Base-by-base conservation (phyloP, 768 basidiomycete species). In the Clathrus columnatus region DNA sequence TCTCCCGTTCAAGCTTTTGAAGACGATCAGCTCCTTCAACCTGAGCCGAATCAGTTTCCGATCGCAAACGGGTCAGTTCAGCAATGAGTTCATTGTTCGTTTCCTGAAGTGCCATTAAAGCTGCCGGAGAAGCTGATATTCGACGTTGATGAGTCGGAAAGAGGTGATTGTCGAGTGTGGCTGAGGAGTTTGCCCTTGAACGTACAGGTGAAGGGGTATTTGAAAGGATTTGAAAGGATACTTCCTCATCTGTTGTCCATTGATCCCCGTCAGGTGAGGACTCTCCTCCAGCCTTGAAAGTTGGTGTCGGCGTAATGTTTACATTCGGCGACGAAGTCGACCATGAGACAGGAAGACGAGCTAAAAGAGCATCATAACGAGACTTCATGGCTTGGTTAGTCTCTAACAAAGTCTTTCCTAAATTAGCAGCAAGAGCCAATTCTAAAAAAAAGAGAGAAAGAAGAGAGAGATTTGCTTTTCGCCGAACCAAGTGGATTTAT, bases 81-180 rank as follows among this genome's bases (percentile, higher is more conserved):
- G 75, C 69, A 4, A 87, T 69, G 16, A 93, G 81, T 59, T 92
- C 88, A 0, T 83, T 81, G 62, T 93, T 93, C 69, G 93, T 89
- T 63, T 89, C 86, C 0, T 86, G 79, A 43, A 92, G 79, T 6
- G 78, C 72, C 2, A 82, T 79, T 24, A 92, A 75, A 56, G 90
- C 87, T 16, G 77, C 70, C 1, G 82, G 81, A 5, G 62, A 61
- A 10, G 65, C 59, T 1, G 61, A 60, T n/a, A 63, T 30, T 8
- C 59, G 55, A 10, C 60, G 59, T n/a, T 50, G 23, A 14, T 20
- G 56, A n/a, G 48, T 18, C 32, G 59, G 36, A 44, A 26, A n/a
- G 47, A 54, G 20, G 7, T n/a, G n/a, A n/a, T 7, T 32, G 16
- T 32, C 30, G 42, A 55, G 14, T 50, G 32, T 24, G 42, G 26